phyloP scores from a whole-genome alignment of 2,329 filamentous ascomycete genomes.

The Penicillium digitatum region DNA sequence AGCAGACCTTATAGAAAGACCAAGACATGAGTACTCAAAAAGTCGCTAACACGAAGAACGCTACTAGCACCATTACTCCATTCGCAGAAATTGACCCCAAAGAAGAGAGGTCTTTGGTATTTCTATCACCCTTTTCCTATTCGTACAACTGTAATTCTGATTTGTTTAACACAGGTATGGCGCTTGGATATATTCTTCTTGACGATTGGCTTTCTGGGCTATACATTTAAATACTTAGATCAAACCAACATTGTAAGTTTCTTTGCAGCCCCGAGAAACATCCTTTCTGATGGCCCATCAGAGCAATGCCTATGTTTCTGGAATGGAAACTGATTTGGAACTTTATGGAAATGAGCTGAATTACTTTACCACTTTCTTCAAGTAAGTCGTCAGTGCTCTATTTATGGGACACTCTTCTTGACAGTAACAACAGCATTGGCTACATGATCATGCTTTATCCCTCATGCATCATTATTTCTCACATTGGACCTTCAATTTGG shows the following conservation, averaged over 20 bases:
- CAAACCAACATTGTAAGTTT: background rate
- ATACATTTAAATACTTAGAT: background rate
- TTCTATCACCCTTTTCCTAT: background rate
- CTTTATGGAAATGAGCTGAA: background rate
- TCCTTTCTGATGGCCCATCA: background rate
- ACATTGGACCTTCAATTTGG: background rate
- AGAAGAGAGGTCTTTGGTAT: background rate
- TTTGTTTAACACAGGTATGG: background rate
- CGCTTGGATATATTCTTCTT: background rate
- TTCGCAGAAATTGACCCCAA: background rate
- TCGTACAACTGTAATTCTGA: background rate
- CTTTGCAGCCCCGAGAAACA: background rate
- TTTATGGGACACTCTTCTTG: background rate
- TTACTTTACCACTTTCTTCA: background rate
- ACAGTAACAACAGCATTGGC: background rate
- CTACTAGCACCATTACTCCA: background rate
- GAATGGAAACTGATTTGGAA: background rate
- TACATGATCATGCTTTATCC: background rate
- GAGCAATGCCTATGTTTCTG: background rate
- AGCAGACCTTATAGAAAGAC: background rate
- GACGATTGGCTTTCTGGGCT: background rate
- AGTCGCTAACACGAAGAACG: background rate
- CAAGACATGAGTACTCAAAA: background rate
- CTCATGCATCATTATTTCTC: background rate
- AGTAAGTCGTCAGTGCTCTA: background rate